Evolutionary conservation across 192 early-diverging fungal genomes (phyloP).

Genomic region (Spinellus fusiger): DNA sequence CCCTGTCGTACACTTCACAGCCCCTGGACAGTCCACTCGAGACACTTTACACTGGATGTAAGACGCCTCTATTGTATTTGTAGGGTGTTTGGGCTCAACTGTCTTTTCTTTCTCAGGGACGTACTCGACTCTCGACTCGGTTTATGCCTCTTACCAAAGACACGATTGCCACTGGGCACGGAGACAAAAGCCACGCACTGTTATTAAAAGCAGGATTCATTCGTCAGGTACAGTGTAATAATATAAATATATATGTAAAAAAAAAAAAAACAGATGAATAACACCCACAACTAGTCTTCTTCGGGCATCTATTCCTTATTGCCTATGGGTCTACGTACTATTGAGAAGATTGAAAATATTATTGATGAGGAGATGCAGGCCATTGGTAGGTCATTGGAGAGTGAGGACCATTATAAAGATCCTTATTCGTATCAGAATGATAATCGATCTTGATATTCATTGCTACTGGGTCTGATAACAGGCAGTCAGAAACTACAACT

Average conservation of each 20-base stretch:
- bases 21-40: not conserved
- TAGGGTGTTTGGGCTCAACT: not conserved
- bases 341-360: constrained; percentile 71
- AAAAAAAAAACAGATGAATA: not conserved
- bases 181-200: constrained; percentile 43
- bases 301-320: constrained; percentile 80
- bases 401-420: no score
- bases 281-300: constrained; percentile 49
- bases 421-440: not conserved
- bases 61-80: not conserved
- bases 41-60: not conserved
- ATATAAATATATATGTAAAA: no score
- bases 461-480: constrained; percentile 10
- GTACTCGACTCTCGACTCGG: constrained; percentile 26
- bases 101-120: not conserved
- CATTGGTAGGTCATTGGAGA: constrained; percentile 52
- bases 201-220: constrained; percentile 67
- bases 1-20: not conserved
- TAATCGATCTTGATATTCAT: no score
- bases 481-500: constrained; percentile 68
- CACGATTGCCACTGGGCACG: constrained; percentile 9
- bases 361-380: constrained; percentile 76
- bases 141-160: constrained; percentile 37
- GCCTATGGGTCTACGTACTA: constrained; percentile 71
- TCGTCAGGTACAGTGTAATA: constrained; percentile 75